Base-by-base conservation (phyloP, 73 alveolate species). In the Paramecium pentaurelia region DNA sequence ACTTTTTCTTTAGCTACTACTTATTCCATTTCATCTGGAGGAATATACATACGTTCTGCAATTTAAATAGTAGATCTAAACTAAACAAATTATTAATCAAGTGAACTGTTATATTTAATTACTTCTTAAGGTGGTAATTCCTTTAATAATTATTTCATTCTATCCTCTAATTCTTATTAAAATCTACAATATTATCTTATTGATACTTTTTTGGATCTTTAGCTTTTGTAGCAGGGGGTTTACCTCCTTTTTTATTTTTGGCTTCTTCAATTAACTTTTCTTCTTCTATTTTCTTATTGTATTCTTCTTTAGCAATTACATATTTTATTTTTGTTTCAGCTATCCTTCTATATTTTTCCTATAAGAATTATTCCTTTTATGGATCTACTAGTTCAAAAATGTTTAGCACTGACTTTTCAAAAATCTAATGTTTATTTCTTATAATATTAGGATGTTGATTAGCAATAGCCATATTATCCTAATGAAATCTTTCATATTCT, bases 271-370 rank as follows among this genome's bases (percentile, higher is more conserved):
- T 83, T 11, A 68, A 58, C 14, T 89, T 89, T 10, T 89, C 86
- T 71, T 89, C 94, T 34, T 89, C 94, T 3, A 89, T 89, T 28
- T 89, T 83, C 75, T 89, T 89, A 8, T 71, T 27, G n/a, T 89
- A 71, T 71, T 89, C 94, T 71, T 89, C 94, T 11, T 83, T 89
- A 25, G 86, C 94, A 2, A 89, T 89, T 47, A 8, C 1, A 10
- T 89, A 71, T 44, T 70, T 36, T 4, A 83, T 83, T 47, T 89
- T 89, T 11, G 71, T 59, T 14, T 77, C 88, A 71, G 90, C 80
- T 71, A 59, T 47, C 38, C 77, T 38, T 89, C 71, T 71, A 25
- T 45, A 71, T 37, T 83, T 89, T 37, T 89, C 85, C 16, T 40
- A 22, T 73, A 89, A 71, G 22, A 71, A 60, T 27, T 70, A n/a